Base-by-base conservation (phyloP, 2,329 filamentous ascomycete species). In the Pseudopithomyces chartarum region DNA sequence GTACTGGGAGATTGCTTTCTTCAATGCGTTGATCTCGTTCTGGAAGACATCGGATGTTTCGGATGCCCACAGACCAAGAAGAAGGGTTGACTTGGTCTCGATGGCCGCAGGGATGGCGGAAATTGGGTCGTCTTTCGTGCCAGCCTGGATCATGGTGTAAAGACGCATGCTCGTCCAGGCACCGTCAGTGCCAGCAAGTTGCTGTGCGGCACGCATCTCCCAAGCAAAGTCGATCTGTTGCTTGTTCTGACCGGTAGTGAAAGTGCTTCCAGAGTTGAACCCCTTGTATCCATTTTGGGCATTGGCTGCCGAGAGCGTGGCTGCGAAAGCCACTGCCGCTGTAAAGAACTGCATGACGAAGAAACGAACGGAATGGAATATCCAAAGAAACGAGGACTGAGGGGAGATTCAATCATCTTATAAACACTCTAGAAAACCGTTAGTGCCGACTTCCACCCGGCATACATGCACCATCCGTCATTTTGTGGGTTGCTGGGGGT, bases 41-140 rank as follows among this genome's bases (percentile, higher is more conserved):
- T 82, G 77, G 73, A 95, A 88, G 17, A 72, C 75, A 5, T 76
- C 81, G 52, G 84, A 79, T 19, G 87, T 87, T 38, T 81, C 89
- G 0, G 90, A 93, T 12, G 87, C 86, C 92, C 92, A 97, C 34
- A 97, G 80, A 64, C 91, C 91, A 12, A 96, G 85, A 15, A 97
- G 84, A 26, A 97, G 84, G 40, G 84, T 82, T 1, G 91, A 95
- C 67, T 91, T 84, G 66, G 90, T 90, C 63, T 82, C 84, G 76
- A 96, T 91, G 68, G 92, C 92, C 43, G 92, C 92, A 26, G 87
- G 90, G 57, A 64, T 66, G 22, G 66, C 66, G n/a, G 58, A 58
- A 20, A 69, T 69, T 22, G 65, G 65, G 1, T 62, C 53, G 74
- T 83, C 86, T 60, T 83, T 76, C 3, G 88, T 87, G 61, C 85